A percentile compares a stretch with the other conserved stretches of the same genome.
Evolutionary conservation across 2,329 filamentous ascomycete genomes (phyloP).

Genomic region (Alternaria conjuncta): DNA sequence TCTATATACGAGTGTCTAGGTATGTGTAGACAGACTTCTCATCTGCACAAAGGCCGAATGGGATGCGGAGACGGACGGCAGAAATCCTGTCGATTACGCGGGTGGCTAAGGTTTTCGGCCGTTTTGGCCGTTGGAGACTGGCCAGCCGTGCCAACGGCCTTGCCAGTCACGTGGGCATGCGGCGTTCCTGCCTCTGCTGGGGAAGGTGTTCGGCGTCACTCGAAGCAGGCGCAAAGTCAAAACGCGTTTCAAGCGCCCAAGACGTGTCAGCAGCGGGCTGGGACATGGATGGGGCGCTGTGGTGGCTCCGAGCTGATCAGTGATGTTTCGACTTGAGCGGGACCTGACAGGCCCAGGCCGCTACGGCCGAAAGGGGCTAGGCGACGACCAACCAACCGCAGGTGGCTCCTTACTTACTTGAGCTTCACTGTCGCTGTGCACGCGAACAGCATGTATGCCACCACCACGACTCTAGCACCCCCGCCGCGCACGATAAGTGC

Average conservation of each 20-base stretch:
- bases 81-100: slow-evolving; percentile 8
- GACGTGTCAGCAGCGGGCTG: slow-evolving; percentile 13
- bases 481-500: slow-evolving; percentile 13
- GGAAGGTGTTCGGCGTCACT: background rate
- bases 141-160: slow-evolving; percentile 6
- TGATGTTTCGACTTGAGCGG: slow-evolving; percentile 18
- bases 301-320: slow-evolving; percentile 11
- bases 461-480: background rate
- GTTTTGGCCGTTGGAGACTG: slow-evolving; percentile 12
- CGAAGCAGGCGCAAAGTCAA: background rate
- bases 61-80: background rate
- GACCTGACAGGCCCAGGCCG: slow-evolving; percentile 10
- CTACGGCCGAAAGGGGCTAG: slow-evolving; percentile 13
- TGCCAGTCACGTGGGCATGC: slow-evolving; percentile 1
- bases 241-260: slow-evolving; percentile 7
- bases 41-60: background rate
- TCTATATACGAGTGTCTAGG: background rate
- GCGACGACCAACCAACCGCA: background rate
- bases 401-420: slow-evolving; percentile 17
- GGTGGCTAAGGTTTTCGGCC: slow-evolving; percentile 10
- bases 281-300: slow-evolving; percentile 10
- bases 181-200: background rate
- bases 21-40: background rate
- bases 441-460: slow-evolving; percentile 16
- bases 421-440: slow-evolving; percentile 7